Evolutionary conservation across 768 basidiomycete species (phyloP).

Genomic region (Mycena rebaudengoi): DNA sequence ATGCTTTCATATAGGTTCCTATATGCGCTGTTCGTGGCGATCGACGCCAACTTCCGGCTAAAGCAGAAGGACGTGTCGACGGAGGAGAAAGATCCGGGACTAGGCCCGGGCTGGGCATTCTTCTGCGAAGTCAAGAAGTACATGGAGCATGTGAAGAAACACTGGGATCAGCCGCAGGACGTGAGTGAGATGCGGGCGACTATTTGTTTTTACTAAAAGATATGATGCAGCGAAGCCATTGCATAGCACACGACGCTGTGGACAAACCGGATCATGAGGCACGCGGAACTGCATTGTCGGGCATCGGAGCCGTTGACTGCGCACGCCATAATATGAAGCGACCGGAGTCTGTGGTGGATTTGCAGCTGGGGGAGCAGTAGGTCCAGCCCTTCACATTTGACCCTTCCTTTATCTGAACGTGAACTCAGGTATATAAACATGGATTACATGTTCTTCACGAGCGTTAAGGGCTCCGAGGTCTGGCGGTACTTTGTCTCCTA

Average conservation of each 20-base stretch:
- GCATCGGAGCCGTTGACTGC: constrained; percentile 18
- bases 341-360: constrained; percentile 24
- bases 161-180: constrained; percentile 7
- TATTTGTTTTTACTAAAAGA: neutral
- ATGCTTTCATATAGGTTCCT: constrained; percentile 18
- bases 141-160: constrained; percentile 12
- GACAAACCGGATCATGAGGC: too few relatives aligned
- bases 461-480: too few relatives aligned
- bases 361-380: constrained; percentile 31
- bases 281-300: neutral
- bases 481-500: too few relatives aligned
- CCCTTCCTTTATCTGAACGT: too few relatives aligned
- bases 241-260: constrained; percentile 15
- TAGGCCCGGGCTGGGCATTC: constrained; percentile 24
- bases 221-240: constrained; percentile 18
- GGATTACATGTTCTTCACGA: too few relatives aligned
- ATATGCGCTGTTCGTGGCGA: constrained; percentile 26
- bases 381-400: too few relatives aligned
- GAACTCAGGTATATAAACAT: too few relatives aligned
- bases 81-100: constrained; percentile 25
- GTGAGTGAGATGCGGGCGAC: neutral
- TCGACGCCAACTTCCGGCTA: constrained; percentile 35
- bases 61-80: constrained; percentile 26
- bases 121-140: constrained; percentile 14
- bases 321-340: constrained; percentile 21